These are phyloP conservation scores for Ceratobasidium sp. DNA, from an alignment of 1,284 basidiomycete genomes.

Conservation along the genomic window DNA sequence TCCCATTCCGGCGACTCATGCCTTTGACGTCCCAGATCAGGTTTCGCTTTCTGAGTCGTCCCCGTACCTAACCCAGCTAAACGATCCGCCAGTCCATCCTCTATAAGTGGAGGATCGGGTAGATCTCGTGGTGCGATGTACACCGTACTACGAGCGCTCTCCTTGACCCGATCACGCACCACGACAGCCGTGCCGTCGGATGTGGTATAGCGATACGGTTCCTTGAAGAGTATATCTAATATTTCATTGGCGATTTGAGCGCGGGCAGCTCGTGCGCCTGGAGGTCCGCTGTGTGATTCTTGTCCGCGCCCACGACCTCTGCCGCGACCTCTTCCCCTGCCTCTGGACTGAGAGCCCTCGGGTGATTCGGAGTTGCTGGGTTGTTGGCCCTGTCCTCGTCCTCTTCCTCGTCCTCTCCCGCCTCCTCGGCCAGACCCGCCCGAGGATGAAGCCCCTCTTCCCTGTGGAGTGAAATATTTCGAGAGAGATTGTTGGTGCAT, in stretches of 20 bases:
- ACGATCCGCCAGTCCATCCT: slow-evolving; percentile 20
- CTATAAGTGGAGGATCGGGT: slow-evolving; percentile 8
- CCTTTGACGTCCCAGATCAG: slow-evolving; percentile 14
- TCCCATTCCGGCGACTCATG: slow-evolving; percentile 36
- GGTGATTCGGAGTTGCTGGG: not conserved
- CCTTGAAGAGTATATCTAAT: slow-evolving; percentile 18
- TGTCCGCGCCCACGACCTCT: slow-evolving; percentile 23
- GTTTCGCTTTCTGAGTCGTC: slow-evolving; percentile 2
- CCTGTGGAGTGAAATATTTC: slow-evolving; percentile 13
- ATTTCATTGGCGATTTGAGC: slow-evolving; percentile 35
- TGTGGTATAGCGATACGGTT: slow-evolving; percentile 21
- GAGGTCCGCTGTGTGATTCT: slow-evolving; percentile 11
- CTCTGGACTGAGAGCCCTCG: not conserved
- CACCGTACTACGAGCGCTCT: slow-evolving; percentile 17
- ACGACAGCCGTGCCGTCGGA: slow-evolving; percentile 23
- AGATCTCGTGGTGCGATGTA: slow-evolving; percentile 24
- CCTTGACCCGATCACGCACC: slow-evolving; percentile 33
- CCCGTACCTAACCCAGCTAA: slow-evolving; percentile 8
- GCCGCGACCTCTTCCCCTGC: slow-evolving; percentile 19
- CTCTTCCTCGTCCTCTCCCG: not conserved
- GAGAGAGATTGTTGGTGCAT: slow-evolving; percentile 20
- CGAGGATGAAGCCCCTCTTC: slow-evolving; percentile 16
- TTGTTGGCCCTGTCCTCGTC: not conserved
- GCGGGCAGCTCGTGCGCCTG: slow-evolving; percentile 16
- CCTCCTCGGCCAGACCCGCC: not conserved